Evolutionary conservation across 1,284 basidiomycete genomes (phyloP), one percentile per base, ranked within the genome.

Genomic region (Pisolithus thermaeus): DNA sequence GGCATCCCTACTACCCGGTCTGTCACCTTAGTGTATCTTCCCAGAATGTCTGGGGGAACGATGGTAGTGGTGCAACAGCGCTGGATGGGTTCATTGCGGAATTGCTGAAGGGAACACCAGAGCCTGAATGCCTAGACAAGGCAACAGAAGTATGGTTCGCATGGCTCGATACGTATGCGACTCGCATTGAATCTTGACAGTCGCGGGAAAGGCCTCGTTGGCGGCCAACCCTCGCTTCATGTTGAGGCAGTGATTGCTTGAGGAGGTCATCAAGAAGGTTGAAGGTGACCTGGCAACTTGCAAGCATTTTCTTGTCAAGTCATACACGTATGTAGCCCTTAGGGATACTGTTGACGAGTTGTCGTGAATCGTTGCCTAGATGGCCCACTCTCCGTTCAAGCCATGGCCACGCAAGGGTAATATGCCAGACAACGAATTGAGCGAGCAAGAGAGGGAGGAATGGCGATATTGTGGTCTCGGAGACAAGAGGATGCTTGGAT

Each of bases 211-310:
- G 25, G 6, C 3, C 25, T 3, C 25, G 68, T 73, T 70, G 51
- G 65, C 56, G 9, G 80, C 76, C 20, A 97, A 97, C 62, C 94
- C 94, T 30, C 8, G 30, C 8, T 30, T 27, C 11, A 32, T 11
- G 12, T 70, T 97, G 53, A 75, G 94, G 52, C 94, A 97, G 69
- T 97, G 94, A 94, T 73, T 97, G 3, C 74, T 97, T 27, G 92
- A 97, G 65, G 92, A 96, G 63, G 83, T 90, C 27, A 95, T 95
- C 64, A 70, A 71, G 56, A 79, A 78, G 57, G 64, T 63, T 28
- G 88, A 92, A 62, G 69, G 68, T 48, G 84, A 90, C 61, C 62
- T 70, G 8, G 70, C 73, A 20, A 75, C 70, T 56, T 83, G 87
- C 52, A 80, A 78, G 69, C 70, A 76, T 54, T 73, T 87, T 16